Evolutionary conservation across 2,329 filamentous ascomycete species (phyloP).

Genomic region (Trichophaea hybrida): DNA sequence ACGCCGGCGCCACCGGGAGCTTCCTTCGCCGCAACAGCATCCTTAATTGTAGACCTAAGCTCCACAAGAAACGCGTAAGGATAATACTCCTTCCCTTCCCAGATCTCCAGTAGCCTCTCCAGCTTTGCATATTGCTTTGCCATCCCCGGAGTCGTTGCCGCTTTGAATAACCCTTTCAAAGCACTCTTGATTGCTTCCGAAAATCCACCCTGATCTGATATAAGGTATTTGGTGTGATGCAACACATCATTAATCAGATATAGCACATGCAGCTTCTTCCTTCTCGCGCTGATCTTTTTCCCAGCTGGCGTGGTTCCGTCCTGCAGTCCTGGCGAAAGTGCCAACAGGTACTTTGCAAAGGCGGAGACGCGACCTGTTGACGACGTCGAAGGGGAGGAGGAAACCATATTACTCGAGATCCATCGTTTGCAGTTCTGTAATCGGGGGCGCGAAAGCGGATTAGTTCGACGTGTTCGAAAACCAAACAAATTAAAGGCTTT

Average conservation of each 20-base stretch:
- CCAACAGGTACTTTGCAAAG: constrained; percentile 61
- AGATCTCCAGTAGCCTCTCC: constrained; percentile 49
- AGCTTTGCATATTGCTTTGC: constrained; percentile 52
- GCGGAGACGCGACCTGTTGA: constrained; percentile 52
- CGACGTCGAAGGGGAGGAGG: constrained; percentile 21
- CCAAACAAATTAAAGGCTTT: constrained; percentile 2
- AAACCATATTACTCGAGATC: constrained; percentile 55
- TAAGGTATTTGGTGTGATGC: constrained; percentile 48
- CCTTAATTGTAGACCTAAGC: constrained; percentile 34
- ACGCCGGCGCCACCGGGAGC: constrained; percentile 7
- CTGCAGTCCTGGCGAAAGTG: constrained; percentile 48
- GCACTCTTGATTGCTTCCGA: constrained; percentile 43
- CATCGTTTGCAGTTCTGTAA: constrained; percentile 74
- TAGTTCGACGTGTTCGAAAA: constrained; percentile 2
- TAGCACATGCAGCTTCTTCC: constrained; percentile 59
- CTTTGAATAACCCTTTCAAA: constrained; percentile 47
- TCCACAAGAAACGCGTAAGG: constrained; percentile 43
- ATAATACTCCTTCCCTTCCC: constrained; percentile 55
- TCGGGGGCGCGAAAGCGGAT: constrained; percentile 7
- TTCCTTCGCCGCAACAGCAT: constrained; percentile 14
- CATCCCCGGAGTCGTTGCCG: constrained; percentile 44
- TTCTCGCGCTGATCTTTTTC: constrained; percentile 41
- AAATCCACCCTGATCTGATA: constrained; percentile 38
- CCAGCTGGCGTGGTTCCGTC: constrained; percentile 27
- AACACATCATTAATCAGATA: constrained; percentile 68